Evolutionary conservation across 768 basidiomycete genomes (phyloP).

Genomic region (Pleurotus giganteus): DNA sequence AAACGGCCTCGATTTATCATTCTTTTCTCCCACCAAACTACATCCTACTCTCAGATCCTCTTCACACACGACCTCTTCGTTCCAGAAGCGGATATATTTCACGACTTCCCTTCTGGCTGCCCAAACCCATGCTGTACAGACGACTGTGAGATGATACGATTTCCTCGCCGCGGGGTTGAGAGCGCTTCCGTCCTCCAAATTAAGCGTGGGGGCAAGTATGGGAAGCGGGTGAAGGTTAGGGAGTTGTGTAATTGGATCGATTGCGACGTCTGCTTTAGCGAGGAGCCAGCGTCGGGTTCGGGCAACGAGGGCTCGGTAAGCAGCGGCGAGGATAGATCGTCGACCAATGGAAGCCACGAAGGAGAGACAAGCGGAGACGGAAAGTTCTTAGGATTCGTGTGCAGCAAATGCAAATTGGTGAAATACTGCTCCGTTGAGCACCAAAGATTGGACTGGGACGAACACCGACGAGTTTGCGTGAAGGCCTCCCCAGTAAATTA

Average conservation of each 20-base stretch:
- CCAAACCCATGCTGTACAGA: slow-evolving; percentile 78
- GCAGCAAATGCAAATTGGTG: slow-evolving; percentile 77
- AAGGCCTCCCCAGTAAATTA: slow-evolving; percentile 20
- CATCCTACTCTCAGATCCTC: slow-evolving; percentile 79
- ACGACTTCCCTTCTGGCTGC: slow-evolving; percentile 77
- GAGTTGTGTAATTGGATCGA: slow-evolving; percentile 88
- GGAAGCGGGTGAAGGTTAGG: slow-evolving; percentile 47
- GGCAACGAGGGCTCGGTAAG: slow-evolving; percentile 44
- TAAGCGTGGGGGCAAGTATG: slow-evolving; percentile 50
- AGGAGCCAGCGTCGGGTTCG: slow-evolving; percentile 32
- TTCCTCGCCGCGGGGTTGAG: slow-evolving; percentile 63
- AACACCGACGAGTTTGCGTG: slow-evolving; percentile 67
- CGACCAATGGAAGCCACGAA: slow-evolving; percentile 24
- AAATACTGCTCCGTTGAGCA: slow-evolving; percentile 76
- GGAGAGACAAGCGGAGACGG: slow-evolving; percentile 22
- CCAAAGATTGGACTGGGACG: slow-evolving; percentile 76
- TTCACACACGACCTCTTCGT: slow-evolving; percentile 73
- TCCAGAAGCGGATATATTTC: slow-evolving; percentile 69
- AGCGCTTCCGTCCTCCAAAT: slow-evolving; percentile 62
- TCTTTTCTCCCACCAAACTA: slow-evolving; percentile 77
- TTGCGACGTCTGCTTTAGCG: slow-evolving; percentile 60
- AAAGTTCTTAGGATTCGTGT: slow-evolving; percentile 51
- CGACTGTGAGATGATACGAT: slow-evolving; percentile 81
- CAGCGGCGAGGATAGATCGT: slow-evolving; percentile 26
- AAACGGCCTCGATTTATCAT: slow-evolving; percentile 76